Evolutionary conservation across 1,284 basidiomycete species (phyloP), one percentile per base, ranked within the genome.

Genomic region (Cutaneotrichosporon cutaneum): DNA sequence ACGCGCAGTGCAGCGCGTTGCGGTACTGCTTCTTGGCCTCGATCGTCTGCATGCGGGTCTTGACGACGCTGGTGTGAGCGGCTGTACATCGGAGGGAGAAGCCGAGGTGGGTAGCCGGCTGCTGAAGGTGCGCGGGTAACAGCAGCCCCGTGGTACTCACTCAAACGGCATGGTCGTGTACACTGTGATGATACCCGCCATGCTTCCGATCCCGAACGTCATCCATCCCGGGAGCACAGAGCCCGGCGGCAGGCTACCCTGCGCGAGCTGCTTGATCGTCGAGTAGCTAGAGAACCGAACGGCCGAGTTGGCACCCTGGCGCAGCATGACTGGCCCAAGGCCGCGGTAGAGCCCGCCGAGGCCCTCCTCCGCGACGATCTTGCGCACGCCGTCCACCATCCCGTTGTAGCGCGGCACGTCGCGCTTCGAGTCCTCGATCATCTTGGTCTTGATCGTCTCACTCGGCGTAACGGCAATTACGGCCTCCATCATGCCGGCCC

Each of bases 391-490:
- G 68, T 96, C 92, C 6, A 92, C 73, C 30, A 97, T 82, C n/a
- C 94, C 94, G 47, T 86, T 86, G 78, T 92, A 98, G 71, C 88
- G 86, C 3, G 94, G 94, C 65, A 86, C 83, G 0, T 89, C 84
- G 22, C 88, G 86, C 77, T 94, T 92, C 5, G 92, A 87, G 71
- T 98, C 95, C 74, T 95, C 94, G 67, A 99, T 95, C 66, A 98
- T 86, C 77, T 98, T 98, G n/a, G 95, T 99, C 77, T 99, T 99
- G 83, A 99, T 97, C 0, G 95, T 98, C 80, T 99, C 95, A 9
- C 91, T 94, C 0, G 95, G 96, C 0, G 95, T 98, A 7, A 98
- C 95, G 1, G 94, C 95, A 62, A 98, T 87, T 27, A 98, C 77
- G 1, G 95, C 94, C 79, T 99, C 95, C 76, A 85, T 89, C 87